These are phyloP conservation scores for Candida tallmaniae DNA, from an alignment of 805 yeast genomes.

Conservation along the genomic window DNA sequence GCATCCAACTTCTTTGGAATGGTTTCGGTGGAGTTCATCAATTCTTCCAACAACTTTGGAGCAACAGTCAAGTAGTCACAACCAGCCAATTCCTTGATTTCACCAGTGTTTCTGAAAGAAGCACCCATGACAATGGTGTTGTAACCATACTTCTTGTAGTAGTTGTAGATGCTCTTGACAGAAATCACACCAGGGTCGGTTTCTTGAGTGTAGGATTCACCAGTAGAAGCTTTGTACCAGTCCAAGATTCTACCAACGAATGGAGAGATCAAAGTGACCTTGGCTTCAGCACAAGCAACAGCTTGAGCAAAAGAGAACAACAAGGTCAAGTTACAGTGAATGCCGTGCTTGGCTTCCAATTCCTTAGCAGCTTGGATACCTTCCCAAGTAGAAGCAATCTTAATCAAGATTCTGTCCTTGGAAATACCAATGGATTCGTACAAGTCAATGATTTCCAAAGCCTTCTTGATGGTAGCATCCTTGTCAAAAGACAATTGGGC, in stretches of 20 bases:
- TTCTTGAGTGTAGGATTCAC: conserved; percentile 74
- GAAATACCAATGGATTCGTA: conserved; percentile 81
- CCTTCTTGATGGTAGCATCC: conserved; percentile 91
- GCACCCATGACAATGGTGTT: conserved; percentile 99
- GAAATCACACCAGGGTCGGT: conserved; percentile 95
- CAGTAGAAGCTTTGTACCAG: conserved; percentile 94
- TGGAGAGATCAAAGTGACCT: conserved; percentile 94
- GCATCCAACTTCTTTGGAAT: conserved; percentile 83
- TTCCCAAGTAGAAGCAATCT: conserved; percentile 98
- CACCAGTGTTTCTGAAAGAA: conserved; percentile 95
- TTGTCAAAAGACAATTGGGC: conserved; percentile 97
- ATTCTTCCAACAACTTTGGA: conserved; percentile 86
- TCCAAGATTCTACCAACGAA: conserved; percentile 98
- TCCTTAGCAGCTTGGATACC: conserved; percentile 99
- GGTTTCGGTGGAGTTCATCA: conserved; percentile 68
- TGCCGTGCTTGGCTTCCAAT: conserved; percentile 82
- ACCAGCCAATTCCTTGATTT: conserved; percentile 95
- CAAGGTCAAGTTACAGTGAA: conserved; percentile 93
- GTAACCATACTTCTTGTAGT: conserved; percentile 96
- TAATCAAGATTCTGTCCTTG: conserved; percentile 89
- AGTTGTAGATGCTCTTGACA: conserved; percentile 86
- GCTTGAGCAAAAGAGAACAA: conserved; percentile 96
- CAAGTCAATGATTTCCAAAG: conserved; percentile 80
- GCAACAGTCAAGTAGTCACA: conserved; percentile 94
- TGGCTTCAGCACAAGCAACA: conserved; percentile 98